Conservation (phyloP, 179 eudicot species). For the Nepenthes alata region DNA sequence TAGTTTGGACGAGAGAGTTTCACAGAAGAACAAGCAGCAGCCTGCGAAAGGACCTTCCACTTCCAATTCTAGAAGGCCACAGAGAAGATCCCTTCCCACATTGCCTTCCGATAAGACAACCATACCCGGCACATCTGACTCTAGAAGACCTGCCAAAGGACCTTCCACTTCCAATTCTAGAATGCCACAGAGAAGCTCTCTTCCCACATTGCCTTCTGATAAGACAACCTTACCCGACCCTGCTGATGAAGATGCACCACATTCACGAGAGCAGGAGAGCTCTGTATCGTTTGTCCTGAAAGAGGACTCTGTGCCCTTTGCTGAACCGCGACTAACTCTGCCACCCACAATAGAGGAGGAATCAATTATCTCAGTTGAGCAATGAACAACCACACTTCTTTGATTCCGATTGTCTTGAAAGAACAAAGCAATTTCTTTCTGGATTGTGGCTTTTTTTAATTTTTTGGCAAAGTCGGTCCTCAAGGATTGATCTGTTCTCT, state of each 20-base stretch:
- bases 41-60: conserved; percentile 22
- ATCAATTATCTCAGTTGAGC: conserved; percentile 5
- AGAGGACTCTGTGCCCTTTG: conserved; percentile 4
- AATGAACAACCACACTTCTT: conserved; percentile 8
- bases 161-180: conserved; percentile 20
- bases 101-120: conserved; percentile 33
- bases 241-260: conserved; percentile 5
- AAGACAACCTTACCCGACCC: conserved; percentile 22
- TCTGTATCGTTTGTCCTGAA: neutral
- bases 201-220: conserved; percentile 40
- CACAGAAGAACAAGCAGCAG: conserved; percentile 14
- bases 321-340: conserved; percentile 6
- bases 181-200: conserved; percentile 37
- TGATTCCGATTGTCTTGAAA: too few species aligned
- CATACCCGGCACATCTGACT: too few species aligned
- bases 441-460: neutral
- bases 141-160: conserved; percentile 12
- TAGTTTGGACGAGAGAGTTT: conserved; percentile 46
- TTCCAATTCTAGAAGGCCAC: conserved; percentile 24
- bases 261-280: conserved; percentile 15
- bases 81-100: conserved; percentile 39
- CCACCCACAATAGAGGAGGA: conserved; percentile 11
- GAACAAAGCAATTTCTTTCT: neutral
- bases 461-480: neutral
- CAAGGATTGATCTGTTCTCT: neutral